A percentile compares a stretch with the other conserved stretches of the same genome.
Evolutionary conservation across 1,139 yeast species (phyloP).

Genomic region (Barnettozyma hawaiiensis): DNA sequence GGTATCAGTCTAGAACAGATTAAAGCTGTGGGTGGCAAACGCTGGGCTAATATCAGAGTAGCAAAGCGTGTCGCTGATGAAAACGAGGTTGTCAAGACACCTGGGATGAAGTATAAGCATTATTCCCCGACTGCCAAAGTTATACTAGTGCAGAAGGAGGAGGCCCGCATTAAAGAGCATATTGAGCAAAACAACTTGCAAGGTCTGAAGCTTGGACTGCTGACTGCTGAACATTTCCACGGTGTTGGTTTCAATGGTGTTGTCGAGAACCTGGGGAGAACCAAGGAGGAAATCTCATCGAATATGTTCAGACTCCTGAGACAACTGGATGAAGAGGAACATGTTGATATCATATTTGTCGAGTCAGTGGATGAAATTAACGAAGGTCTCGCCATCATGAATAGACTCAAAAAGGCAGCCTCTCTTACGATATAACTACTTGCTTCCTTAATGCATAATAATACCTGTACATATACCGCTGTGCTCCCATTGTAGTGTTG

Average conservation of each 20-base stretch:
- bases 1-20: conserved; percentile 83
- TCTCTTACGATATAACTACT: conserved; percentile 33
- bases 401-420: conserved; percentile 84
- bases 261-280: conserved; percentile 47
- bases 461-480: background rate
- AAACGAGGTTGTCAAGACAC: conserved; percentile 77
- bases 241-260: conserved; percentile 27
- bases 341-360: conserved; percentile 61
- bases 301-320: conserved; percentile 69
- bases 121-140: conserved; percentile 90
- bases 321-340: conserved; percentile 54
- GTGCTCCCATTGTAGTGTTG: too few relatives aligned
- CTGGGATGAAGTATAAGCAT: conserved; percentile 97
- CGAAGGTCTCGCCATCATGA: conserved; percentile 94
- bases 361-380: conserved; percentile 62
- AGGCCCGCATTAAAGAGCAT: conserved; percentile 18
- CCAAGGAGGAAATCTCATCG: conserved; percentile 62
- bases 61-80: conserved; percentile 64
- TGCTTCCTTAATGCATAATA: background rate
- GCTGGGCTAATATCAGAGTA: conserved; percentile 58
- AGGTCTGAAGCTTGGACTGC: conserved; percentile 27
- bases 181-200: conserved; percentile 10
- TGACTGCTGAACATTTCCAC: conserved; percentile 26
- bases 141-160: conserved; percentile 44
- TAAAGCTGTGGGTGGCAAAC: conserved; percentile 50